Evolutionary conservation across 306 rosid genomes (phyloP).

Genomic region (Cicer chorassanicum): DNA sequence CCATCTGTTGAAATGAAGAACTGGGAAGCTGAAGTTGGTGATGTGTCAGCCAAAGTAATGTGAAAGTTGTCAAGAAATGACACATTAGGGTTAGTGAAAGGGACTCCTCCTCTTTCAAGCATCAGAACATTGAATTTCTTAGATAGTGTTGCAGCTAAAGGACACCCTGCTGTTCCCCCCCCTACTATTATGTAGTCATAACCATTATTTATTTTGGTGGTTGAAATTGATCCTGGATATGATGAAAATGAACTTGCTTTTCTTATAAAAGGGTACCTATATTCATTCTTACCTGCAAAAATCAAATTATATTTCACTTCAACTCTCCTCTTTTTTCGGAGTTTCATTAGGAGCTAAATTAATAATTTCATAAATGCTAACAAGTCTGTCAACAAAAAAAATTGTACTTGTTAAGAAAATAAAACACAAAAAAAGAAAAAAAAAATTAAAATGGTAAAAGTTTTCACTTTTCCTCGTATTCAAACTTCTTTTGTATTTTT

Average conservation of each 20-base stretch:
- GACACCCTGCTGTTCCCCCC: conserved; percentile 97
- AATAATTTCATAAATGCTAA: too few species aligned
- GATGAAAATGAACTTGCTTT: conserved; percentile 73
- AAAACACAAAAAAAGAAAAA: too few species aligned
- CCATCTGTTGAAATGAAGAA: conserved; percentile 80
- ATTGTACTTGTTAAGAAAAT: too few species aligned
- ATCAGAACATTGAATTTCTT: conserved; percentile 71
- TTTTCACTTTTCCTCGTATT: too few species aligned
- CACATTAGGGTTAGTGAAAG: conserved; percentile 78
- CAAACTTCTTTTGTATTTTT: too few species aligned
- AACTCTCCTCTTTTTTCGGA: too few species aligned
- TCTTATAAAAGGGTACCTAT: conserved; percentile 70
- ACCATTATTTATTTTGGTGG: conserved; percentile 45
- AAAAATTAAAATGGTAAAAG: too few species aligned
- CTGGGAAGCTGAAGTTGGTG: conserved; percentile 87
- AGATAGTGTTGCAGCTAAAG: conserved; percentile 89
- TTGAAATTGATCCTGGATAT: conserved; percentile 55
- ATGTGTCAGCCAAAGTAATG: conserved; percentile 70
- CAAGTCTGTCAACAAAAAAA: too few species aligned
- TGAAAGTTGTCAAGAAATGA: conserved; percentile 73
- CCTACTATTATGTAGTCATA: conserved; percentile 91
- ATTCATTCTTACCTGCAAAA: conserved; percentile 42
- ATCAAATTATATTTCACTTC: not conserved
- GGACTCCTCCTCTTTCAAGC: conserved; percentile 90
- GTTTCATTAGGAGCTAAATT: too few species aligned